phyloP scores from a whole-genome alignment of 2,329 filamentous ascomycete species.

The Venturia pyrina region DNA sequence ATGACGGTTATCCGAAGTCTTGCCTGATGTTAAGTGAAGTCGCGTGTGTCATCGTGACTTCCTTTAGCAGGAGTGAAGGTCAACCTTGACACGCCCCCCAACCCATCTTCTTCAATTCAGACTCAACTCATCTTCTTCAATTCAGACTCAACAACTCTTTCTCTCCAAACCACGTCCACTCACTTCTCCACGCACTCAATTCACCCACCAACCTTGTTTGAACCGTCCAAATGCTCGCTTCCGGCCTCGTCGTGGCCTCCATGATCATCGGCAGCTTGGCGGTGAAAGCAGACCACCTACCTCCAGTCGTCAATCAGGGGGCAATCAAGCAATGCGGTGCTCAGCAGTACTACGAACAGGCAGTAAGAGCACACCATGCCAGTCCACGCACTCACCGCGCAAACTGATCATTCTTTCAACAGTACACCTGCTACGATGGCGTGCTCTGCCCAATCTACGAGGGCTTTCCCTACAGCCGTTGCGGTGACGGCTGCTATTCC shows the following conservation, averaged over 20 bases:
- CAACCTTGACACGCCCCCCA: not conserved
- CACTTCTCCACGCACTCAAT: not conserved
- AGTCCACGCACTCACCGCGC: not conserved
- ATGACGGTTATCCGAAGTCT: too few species aligned
- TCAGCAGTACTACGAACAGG: not conserved
- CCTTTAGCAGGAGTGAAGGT: not conserved
- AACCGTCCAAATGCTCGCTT: not conserved
- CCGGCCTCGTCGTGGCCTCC: not conserved
- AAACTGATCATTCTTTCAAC: not conserved
- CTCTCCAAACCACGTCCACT: not conserved
- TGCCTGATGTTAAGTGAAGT: too few species aligned
- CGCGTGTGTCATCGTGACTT: not conserved
- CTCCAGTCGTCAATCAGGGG: not conserved
- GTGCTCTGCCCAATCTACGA: not conserved
- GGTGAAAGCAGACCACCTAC: not conserved
- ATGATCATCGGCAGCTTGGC: not conserved
- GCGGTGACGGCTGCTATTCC: constrained; percentile 8
- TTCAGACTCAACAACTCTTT: not conserved
- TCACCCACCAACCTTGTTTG: not conserved
- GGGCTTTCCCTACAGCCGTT: not conserved
- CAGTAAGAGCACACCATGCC: not conserved
- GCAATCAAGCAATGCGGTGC: not conserved
- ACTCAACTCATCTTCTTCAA: not conserved
- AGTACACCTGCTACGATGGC: constrained; percentile 6
- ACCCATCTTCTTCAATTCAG: not conserved